Evolutionary conservation across 108 stramenopile genomes (phyloP).

Genomic region (Conticribra weissflogii): DNA sequence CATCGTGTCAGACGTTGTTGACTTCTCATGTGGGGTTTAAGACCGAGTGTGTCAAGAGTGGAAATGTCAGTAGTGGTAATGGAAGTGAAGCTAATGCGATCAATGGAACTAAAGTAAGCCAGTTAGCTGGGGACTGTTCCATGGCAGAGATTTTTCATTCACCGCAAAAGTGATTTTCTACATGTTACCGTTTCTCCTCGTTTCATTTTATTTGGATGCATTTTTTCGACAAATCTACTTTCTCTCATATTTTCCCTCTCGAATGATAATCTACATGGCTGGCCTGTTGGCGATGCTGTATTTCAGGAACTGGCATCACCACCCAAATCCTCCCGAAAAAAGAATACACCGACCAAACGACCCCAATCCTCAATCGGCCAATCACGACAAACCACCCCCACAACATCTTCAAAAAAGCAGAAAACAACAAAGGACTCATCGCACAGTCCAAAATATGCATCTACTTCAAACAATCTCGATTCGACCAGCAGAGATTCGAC

Average conservation of each 20-base stretch:
- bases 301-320: background rate
- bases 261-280: background rate
- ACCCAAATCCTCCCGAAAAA: constrained; percentile 28
- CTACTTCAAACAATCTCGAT: background rate
- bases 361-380: constrained; percentile 39
- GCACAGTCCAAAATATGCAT: too few species aligned
- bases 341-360: constrained; percentile 45
- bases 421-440: too few species aligned
- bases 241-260: background rate
- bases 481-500: background rate
- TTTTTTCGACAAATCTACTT: background rate
- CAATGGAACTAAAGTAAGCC: too few species aligned
- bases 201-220: too few species aligned
- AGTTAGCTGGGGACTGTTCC: too few species aligned
- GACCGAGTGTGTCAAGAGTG: too few species aligned
- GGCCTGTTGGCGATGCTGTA: background rate
- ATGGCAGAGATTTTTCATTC: too few species aligned
- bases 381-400: constrained; percentile 1
- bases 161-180: too few species aligned
- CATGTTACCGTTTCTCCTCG: too few species aligned
- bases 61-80: too few species aligned
- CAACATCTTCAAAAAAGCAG: background rate
- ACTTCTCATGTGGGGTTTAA: background rate
- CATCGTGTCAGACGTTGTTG: constrained; percentile 33
- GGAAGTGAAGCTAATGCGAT: too few species aligned